A percentile compares a stretch with the other conserved stretches of the same genome.
phyloP scores from a whole-genome alignment of 2,329 filamentous ascomycete genomes.

The Septoria petroselini region DNA sequence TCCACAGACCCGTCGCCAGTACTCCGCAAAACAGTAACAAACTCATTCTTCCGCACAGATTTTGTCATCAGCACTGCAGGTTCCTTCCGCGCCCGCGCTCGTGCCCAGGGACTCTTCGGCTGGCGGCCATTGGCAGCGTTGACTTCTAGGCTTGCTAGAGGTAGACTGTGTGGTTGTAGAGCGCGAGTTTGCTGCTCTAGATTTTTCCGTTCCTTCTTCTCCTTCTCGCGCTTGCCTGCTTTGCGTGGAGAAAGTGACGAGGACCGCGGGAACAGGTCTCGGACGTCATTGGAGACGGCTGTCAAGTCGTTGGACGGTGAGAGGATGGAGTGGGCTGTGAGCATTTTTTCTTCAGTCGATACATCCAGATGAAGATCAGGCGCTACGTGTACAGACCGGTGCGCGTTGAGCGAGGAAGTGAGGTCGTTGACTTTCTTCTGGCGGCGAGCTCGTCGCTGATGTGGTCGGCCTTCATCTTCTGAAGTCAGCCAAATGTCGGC shows the following conservation, averaged over 20 bases:
- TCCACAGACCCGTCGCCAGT: conserved; percentile 6
- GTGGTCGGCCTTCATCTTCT: conserved; percentile 25
- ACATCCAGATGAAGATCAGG: conserved; percentile 10
- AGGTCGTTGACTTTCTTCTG: background rate
- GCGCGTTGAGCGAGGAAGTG: background rate
- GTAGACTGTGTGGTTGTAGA: conserved; percentile 5
- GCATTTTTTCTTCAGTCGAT: conserved; percentile 25
- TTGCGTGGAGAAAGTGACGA: conserved; percentile 29
- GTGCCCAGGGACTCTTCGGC: conserved; percentile 28
- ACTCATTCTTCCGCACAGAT: conserved; percentile 12
- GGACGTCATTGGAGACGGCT: conserved; percentile 28
- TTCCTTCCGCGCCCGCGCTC: conserved; percentile 22
- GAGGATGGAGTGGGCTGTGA: conserved; percentile 21
- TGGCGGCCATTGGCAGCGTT: conserved; percentile 16
- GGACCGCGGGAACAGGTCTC: conserved; percentile 31
- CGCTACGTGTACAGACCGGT: background rate
- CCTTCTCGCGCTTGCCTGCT: conserved; percentile 1
- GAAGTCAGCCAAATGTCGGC: conserved; percentile 35
- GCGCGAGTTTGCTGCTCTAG: too few species aligned
- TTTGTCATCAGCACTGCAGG: background rate
- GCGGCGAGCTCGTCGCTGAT: conserved; percentile 4
- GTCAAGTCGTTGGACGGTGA: conserved; percentile 23
- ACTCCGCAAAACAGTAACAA: conserved; percentile 11
- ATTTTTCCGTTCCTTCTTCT: background rate
- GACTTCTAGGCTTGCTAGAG: background rate